Percentiles rank a stretch among this genome's conserved stretches.
Conservation (phyloP, 345 rosid species). For the Trapa bicornis region DNA sequence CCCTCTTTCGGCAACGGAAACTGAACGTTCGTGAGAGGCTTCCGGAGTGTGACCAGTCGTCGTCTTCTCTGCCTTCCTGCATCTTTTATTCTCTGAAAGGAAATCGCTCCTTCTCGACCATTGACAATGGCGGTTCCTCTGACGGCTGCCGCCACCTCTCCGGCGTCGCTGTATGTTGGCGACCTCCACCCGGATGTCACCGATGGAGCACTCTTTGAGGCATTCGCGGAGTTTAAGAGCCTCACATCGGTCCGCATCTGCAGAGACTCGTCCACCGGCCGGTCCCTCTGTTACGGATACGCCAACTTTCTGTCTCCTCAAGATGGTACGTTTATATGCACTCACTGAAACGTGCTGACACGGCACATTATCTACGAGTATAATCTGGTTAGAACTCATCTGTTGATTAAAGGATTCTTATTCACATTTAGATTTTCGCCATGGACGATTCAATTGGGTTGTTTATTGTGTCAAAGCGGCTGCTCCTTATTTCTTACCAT, state of each 20-base stretch:
- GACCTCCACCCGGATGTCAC: conserved; percentile 57
- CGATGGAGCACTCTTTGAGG: conserved; percentile 37
- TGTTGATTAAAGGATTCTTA: neutral
- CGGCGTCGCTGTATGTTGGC: conserved; percentile 55
- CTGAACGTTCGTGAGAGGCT: neutral
- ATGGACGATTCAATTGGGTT: neutral
- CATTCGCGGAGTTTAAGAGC: conserved; percentile 47
- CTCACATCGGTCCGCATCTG: conserved; percentile 58
- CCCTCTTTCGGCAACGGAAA: neutral
- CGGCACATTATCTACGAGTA: neutral
- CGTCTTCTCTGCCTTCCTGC: neutral
- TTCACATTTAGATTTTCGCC: neutral
- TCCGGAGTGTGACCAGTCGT: neutral
- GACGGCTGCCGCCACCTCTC: conserved; percentile 21
- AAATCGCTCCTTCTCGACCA: neutral
- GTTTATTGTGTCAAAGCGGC: neutral
- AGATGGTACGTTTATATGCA: conserved; percentile 29
- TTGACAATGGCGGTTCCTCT: conserved; percentile 34
- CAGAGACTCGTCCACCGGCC: conserved; percentile 40
- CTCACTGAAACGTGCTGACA: neutral
- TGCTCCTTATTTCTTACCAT: neutral
- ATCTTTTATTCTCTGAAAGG: neutral
- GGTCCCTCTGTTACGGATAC: conserved; percentile 75
- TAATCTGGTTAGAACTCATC: neutral
- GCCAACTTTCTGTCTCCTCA: conserved; percentile 54